phyloP scores from a whole-genome alignment of 2,329 filamentous ascomycete species.

The Fusarium nygamai region DNA sequence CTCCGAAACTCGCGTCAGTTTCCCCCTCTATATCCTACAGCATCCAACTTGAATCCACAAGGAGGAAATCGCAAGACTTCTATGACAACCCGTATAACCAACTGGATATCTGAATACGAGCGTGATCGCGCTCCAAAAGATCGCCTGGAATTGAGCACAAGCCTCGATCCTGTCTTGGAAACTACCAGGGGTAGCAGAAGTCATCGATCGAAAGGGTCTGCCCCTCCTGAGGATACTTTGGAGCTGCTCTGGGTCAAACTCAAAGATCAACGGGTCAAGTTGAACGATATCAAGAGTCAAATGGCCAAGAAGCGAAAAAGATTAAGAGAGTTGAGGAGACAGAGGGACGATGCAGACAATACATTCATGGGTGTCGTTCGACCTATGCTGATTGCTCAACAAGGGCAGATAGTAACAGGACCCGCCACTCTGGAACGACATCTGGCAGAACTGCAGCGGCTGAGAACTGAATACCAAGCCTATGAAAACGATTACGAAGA shows the following conservation, averaged over 20 bases:
- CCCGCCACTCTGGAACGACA: constrained; percentile 42
- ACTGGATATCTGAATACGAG: constrained; percentile 49
- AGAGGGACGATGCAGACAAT: constrained; percentile 52
- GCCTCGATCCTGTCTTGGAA: constrained; percentile 4
- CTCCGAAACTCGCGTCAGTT: constrained; percentile 47
- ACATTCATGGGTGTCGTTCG: constrained; percentile 53
- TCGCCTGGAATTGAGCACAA: constrained; percentile 11
- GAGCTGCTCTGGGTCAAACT: constrained; percentile 50
- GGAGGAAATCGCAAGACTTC: constrained; percentile 40
- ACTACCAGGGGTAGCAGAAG: constrained; percentile 20
- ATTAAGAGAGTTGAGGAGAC: constrained; percentile 46
- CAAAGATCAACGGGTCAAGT: constrained; percentile 47
- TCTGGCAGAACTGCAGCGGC: constrained; percentile 50
- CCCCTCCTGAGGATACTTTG: constrained; percentile 45
- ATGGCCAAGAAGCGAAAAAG: constrained; percentile 49
- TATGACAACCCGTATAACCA: constrained; percentile 47
- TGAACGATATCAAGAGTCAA: constrained; percentile 43
- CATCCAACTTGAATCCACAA: constrained; percentile 32
- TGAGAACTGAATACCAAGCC: constrained; percentile 52
- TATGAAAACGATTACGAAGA: constrained; percentile 51
- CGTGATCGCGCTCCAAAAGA: constrained; percentile 40
- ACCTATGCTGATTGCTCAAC: constrained; percentile 48
- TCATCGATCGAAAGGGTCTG: constrained; percentile 22
- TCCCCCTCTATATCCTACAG: constrained; percentile 47
- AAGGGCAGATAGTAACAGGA: constrained; percentile 30